phyloP scores from a whole-genome alignment of 2,329 filamentous ascomycete species.

The Arthrocladium fulminans region DNA sequence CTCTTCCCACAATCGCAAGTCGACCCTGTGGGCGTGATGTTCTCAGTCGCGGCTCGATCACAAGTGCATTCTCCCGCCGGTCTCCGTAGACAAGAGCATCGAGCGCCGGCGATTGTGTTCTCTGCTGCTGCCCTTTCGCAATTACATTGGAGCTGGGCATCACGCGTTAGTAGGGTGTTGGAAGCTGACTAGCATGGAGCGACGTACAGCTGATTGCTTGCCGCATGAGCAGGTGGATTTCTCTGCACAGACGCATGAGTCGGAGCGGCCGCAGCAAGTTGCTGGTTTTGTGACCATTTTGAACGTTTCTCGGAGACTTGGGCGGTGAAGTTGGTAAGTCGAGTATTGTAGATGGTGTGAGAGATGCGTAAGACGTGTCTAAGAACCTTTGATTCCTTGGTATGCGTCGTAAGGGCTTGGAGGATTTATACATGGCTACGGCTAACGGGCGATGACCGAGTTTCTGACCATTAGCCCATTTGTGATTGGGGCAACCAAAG shows the following conservation, averaged over 20 bases:
- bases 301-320: slow-evolving; percentile 2
- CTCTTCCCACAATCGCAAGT: slow-evolving; percentile 72
- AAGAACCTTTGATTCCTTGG: not conserved
- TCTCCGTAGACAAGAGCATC: slow-evolving; percentile 65
- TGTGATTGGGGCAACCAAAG: not conserved
- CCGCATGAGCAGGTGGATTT: slow-evolving; percentile 76
- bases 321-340: slow-evolving; percentile 12
- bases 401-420: not conserved
- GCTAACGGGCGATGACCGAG: not conserved
- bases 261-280: slow-evolving; percentile 53
- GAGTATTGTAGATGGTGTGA: not conserved
- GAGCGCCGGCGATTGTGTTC: slow-evolving; percentile 62
- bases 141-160: slow-evolving; percentile 56
- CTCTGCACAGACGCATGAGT: slow-evolving; percentile 49
- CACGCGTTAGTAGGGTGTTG: not conserved
- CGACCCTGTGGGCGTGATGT: slow-evolving; percentile 49
- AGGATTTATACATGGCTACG: slow-evolving; percentile 3
- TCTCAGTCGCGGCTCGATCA: slow-evolving; percentile 62
- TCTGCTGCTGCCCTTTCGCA: slow-evolving; percentile 69
- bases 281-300: slow-evolving; percentile 39
- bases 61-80: slow-evolving; percentile 69
- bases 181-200: not conserved
- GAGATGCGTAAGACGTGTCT: not conserved
- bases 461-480: slow-evolving; percentile 3
- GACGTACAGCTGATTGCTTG: slow-evolving; percentile 59